phyloP scores from a whole-genome alignment of 2,329 filamentous ascomycete genomes.

The Xylaria sp. region DNA sequence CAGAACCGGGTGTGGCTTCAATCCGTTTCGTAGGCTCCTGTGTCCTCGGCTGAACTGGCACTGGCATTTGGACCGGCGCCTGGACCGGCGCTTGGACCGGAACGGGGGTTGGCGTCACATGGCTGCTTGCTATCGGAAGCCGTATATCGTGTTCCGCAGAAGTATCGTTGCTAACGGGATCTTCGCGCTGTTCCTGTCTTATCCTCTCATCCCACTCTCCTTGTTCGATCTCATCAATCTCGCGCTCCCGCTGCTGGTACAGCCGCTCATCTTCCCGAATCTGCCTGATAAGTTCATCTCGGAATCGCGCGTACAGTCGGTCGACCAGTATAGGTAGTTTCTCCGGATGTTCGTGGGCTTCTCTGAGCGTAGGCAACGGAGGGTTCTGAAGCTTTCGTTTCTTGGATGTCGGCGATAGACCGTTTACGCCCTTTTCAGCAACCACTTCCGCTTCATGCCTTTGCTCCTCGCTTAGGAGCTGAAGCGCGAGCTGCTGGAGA shows the following conservation, averaged over 20 bases:
- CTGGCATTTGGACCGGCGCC: neutral
- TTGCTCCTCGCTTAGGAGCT: slow-evolving; percentile 79
- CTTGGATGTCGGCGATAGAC: slow-evolving; percentile 67
- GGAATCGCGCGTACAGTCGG: slow-evolving; percentile 80
- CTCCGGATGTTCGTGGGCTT: slow-evolving; percentile 73
- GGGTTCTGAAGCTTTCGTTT: slow-evolving; percentile 81
- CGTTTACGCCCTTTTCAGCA: slow-evolving; percentile 56
- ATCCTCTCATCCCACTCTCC: slow-evolving; percentile 50
- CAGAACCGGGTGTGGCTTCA: slow-evolving; percentile 33
- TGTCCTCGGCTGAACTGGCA: slow-evolving; percentile 35
- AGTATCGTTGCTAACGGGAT: slow-evolving; percentile 34
- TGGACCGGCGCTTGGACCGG: neutral
- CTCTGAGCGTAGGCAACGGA: slow-evolving; percentile 71
- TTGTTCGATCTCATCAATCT: slow-evolving; percentile 76
- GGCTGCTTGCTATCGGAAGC: slow-evolving; percentile 39
- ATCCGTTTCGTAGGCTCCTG: slow-evolving; percentile 38
- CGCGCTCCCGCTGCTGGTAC: slow-evolving; percentile 71
- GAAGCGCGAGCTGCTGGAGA: slow-evolving; percentile 81
- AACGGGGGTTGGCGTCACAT: slow-evolving; percentile 36
- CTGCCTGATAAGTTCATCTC: slow-evolving; percentile 73
- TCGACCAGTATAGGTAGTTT: slow-evolving; percentile 77
- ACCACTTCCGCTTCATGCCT: slow-evolving; percentile 60
- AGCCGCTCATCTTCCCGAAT: slow-evolving; percentile 79
- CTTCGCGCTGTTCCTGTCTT: slow-evolving; percentile 37
- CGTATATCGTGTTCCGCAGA: slow-evolving; percentile 35